Conservation (phyloP, 2,329 filamentous ascomycete genomes). For the Penicillium sp. region DNA sequence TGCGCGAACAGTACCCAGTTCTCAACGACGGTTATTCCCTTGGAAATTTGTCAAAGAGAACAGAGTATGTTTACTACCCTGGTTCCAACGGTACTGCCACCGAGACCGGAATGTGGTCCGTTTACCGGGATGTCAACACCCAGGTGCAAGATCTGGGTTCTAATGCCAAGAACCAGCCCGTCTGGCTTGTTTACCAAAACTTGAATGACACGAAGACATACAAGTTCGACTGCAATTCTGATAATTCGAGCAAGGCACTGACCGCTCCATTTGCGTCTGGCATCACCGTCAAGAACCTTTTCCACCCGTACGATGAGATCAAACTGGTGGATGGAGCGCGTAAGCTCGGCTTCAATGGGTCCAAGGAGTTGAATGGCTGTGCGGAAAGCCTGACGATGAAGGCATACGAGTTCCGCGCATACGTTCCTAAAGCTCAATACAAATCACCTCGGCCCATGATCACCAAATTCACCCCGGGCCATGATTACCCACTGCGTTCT, state of each 20-base stretch:
- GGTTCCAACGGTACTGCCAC: slow-evolving; percentile 56
- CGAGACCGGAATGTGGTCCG: slow-evolving; percentile 61
- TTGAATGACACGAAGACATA: slow-evolving; percentile 53
- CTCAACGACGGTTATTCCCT: slow-evolving; percentile 61
- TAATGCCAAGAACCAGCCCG: slow-evolving; percentile 43
- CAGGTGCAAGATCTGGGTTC: slow-evolving; percentile 52
- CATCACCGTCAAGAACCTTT: slow-evolving; percentile 61
- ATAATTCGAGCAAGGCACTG: slow-evolving; percentile 48
- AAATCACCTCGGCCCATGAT: slow-evolving; percentile 55
- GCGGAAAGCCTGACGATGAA: slow-evolving; percentile 53
- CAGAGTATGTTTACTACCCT: slow-evolving; percentile 49
- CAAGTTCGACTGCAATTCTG: slow-evolving; percentile 55
- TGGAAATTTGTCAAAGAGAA: slow-evolving; percentile 57
- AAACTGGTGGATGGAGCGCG: slow-evolving; percentile 48
- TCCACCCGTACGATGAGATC: slow-evolving; percentile 60
- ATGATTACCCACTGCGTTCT: slow-evolving; percentile 58
- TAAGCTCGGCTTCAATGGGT: slow-evolving; percentile 50
- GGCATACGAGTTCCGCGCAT: slow-evolving; percentile 60
- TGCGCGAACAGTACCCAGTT: slow-evolving; percentile 58
- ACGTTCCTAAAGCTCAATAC: slow-evolving; percentile 55
- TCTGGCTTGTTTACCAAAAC: slow-evolving; percentile 49
- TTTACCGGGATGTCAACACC: slow-evolving; percentile 52
- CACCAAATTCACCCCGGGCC: slow-evolving; percentile 60
- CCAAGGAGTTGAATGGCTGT: slow-evolving; percentile 55
- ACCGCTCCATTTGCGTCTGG: slow-evolving; percentile 56